phyloP scores from a whole-genome alignment of 306 rosid genomes.

The Medicago arabica region DNA sequence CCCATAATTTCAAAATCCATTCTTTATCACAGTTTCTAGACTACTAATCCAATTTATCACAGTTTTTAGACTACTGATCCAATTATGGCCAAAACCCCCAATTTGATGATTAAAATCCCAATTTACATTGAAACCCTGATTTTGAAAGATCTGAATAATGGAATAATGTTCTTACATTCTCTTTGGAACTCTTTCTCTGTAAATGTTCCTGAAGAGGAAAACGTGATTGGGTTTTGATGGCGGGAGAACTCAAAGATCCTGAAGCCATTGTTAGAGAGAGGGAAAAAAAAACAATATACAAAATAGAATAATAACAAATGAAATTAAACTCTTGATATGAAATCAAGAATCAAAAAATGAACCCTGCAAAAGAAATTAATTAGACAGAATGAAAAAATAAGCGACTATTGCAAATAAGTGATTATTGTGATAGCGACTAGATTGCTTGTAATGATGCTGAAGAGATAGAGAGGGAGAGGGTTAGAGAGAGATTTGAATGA shows the following conservation, averaged over 20 bases:
- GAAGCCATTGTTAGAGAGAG: slow-evolving; percentile 49
- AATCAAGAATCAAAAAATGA: not conserved
- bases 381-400: slow-evolving; percentile 3
- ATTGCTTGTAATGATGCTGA: not conserved
- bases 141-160: not conserved
- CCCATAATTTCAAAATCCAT: not conserved
- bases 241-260: slow-evolving; percentile 52
- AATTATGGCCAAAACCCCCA: not conserved
- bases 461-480: slow-evolving; percentile 8
- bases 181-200: slow-evolving; percentile 47
- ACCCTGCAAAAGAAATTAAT: slow-evolving; percentile 34
- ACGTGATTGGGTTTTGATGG: slow-evolving; percentile 36
- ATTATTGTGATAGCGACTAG: slow-evolving; percentile 7
- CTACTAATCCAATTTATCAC: not conserved
- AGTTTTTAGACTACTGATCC: not conserved
- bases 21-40: not conserved
- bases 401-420: not conserved
- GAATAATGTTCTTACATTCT: slow-evolving; percentile 45
- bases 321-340: slow-evolving; percentile 4
- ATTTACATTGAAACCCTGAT: not conserved
- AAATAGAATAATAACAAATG: not conserved
- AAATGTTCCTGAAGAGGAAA: slow-evolving; percentile 54
- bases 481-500: slow-evolving; percentile 17
- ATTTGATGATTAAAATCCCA: not conserved
- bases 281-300: not conserved